Evolutionary conservation across 164 flowering plant species (phyloP).

Genomic region (Amborella trichopoda): DNA sequence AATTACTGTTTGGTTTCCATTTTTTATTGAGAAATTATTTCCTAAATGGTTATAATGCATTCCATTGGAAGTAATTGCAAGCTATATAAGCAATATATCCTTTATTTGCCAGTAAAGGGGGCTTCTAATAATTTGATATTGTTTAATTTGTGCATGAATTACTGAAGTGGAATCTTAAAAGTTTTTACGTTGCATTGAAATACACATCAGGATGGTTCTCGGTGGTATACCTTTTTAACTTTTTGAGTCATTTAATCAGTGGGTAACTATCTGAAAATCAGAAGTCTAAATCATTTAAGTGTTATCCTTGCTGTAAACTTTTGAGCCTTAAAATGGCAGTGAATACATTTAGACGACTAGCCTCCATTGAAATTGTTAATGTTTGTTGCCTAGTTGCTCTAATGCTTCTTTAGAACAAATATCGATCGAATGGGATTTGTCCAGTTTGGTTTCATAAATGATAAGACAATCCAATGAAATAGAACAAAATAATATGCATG

Average conservation of each 20-base stretch:
- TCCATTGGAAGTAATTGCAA: no score
- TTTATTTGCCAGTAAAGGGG: not conserved
- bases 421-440: no score
- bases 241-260: not conserved
- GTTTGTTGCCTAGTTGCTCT: not conserved
- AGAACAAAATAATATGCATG: no score
- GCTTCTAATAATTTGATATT: not conserved
- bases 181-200: not conserved
- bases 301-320: not conserved
- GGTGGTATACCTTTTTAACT: not conserved
- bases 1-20: no score
- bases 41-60: no score
- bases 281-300: not conserved
- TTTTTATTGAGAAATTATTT: no score
- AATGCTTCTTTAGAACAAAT: no score
- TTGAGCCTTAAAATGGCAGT: not conserved
- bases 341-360: not conserved
- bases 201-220: not conserved
- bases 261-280: not conserved
- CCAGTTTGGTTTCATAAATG: no score
- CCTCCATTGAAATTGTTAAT: not conserved
- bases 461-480: no score
- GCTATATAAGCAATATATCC: no score
- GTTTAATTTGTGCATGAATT: not conserved
- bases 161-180: not conserved